A percentile compares a stretch with the other conserved stretches of the same genome.
Evolutionary conservation across 2,329 filamentous ascomycete species (phyloP).

Genomic region (Rhytidhysteron rufulum): DNA sequence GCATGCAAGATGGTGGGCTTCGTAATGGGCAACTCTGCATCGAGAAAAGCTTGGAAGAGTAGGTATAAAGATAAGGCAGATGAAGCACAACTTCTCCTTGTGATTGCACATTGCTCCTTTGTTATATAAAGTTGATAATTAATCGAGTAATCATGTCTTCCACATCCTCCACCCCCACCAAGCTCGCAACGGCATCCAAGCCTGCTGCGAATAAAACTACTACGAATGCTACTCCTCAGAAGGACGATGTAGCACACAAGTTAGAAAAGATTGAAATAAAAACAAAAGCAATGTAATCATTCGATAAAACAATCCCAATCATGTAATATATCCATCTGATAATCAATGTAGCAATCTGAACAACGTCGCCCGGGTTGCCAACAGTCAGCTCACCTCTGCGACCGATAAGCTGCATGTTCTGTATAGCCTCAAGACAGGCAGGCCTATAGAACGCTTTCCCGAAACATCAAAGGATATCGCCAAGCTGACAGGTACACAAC

Average conservation of each 20-base stretch:
- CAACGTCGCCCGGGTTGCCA: constrained; percentile 28
- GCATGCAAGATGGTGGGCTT: background rate
- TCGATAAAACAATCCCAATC: background rate
- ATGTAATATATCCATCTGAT: background rate
- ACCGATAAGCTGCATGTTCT: constrained; percentile 25
- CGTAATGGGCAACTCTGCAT: too few relatives aligned
- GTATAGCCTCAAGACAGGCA: constrained; percentile 25
- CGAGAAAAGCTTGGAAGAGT: background rate
- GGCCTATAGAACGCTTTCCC: constrained; percentile 26
- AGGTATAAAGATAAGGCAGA: background rate
- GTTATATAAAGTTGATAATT: too few relatives aligned
- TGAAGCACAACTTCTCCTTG: too few relatives aligned
- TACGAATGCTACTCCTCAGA: background rate
- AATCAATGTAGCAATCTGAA: constrained; percentile 18
- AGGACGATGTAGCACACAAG: background rate
- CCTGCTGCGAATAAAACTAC: too few relatives aligned
- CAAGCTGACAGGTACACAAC: constrained; percentile 21
- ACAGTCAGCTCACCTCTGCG: constrained; percentile 22
- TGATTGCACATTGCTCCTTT: too few relatives aligned
- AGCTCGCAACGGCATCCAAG: background rate
- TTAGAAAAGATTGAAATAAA: constrained; percentile 1
- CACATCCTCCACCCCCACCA: background rate
- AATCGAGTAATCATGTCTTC: constrained; percentile 1
- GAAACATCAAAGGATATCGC: constrained; percentile 22
- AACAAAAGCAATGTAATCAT: background rate